Evolutionary conservation across 192 early-diverging fungal genomes (phyloP), one percentile per base, ranked within the genome.

Genomic region (Chytriomyces sp.): DNA sequence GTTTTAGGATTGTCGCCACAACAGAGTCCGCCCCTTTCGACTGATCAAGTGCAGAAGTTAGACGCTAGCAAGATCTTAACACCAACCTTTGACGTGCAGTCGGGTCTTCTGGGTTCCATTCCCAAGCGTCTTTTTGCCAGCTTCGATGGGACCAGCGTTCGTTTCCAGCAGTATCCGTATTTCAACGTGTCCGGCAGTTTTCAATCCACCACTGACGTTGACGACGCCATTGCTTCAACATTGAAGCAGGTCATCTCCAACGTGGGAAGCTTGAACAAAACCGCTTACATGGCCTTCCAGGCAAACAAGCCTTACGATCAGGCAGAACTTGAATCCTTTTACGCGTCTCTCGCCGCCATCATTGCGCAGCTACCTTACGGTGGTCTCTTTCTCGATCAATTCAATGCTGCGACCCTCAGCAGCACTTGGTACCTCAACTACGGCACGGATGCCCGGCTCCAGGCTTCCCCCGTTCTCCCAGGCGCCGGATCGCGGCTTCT

Each of bases 301-400:
- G 71, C 80, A 7, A 25, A 58, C 0, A 56, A 86, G 8, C 64
- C 82, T n/a, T 49, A 49, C 44, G 22, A 49, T 39, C 70, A 75
- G 17, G 66, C 28, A 1, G 72, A 59, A 37, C 12, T 75, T n/a
- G 39, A 59, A 22, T 53, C 12, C 60, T 78, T 78, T 36, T 37
- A 73, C 14, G 6, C 19, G 12, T 25, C 19, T 8, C 55, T 64
- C n/a, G 74, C 66, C 14, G 31, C 33, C 4, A 56, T 84, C 8
- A 49, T 80, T n/a, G 59, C 63, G 37, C 57, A 76, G 34, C 67
- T 91, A 70, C 90, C 89, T 26, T 82, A 81, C 56, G 85, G 86
- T 28, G 85, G 74, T 12, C 36, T 87, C 19, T 52, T 81, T 52
- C 78, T 87, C 55, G 80, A 87, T 39, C 52, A 64, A 34, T 76